Base-by-base conservation (phyloP, 2,329 filamentous ascomycete genomes). In the Colletotrichum sp. region DNA sequence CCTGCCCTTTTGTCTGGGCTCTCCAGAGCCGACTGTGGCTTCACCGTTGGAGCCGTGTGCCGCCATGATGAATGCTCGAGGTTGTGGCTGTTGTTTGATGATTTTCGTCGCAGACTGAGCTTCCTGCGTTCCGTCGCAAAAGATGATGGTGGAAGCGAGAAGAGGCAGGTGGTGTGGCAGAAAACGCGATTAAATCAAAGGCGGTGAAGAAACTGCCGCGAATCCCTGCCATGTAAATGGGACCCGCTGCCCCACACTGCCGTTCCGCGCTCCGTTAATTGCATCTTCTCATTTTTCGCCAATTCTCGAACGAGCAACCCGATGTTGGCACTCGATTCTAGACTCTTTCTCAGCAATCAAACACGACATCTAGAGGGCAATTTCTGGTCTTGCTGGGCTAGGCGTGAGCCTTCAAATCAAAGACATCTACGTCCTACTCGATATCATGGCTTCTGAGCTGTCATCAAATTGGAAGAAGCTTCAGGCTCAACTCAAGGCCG, bases 391-490 rank as follows among this genome's bases (percentile, higher is more conserved):
- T 24, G 15, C 8, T 18, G 18, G 34, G 32, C 55, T 57, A 5
- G 7, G 5, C 22, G 13, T 32, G 13, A 39, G 62, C 22, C 15
- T 22, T 9, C 15, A 18, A 8, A 22, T 4, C 15, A 9, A 24
- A 39, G 8, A n/a, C 18, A 2, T 66, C 15, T 34, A 15, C 6
- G 28, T 28, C n/a, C 6, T 6, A 9, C 4, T 26, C 68, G 72
- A 77, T 71, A 80, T 57, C 77, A 89, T 89, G 87, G 84, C 86
- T 48, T 83, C 84, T 48, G 86, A 86, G 80, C 84, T 93, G 39
- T 93, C 92, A 15, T 92, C 90, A 70, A 96, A 96, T 83, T 96
- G 94, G 94, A 95, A 95, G 85, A 93, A 91, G 85, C 89, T 96
- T 71, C 94, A 95, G 85, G 90, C 90, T 78, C 90, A 89, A 80